Evolutionary conservation across 2,329 filamentous ascomycete species (phyloP), one percentile per base, ranked within the genome.

Genomic region (Aureobasidium sp.): DNA sequence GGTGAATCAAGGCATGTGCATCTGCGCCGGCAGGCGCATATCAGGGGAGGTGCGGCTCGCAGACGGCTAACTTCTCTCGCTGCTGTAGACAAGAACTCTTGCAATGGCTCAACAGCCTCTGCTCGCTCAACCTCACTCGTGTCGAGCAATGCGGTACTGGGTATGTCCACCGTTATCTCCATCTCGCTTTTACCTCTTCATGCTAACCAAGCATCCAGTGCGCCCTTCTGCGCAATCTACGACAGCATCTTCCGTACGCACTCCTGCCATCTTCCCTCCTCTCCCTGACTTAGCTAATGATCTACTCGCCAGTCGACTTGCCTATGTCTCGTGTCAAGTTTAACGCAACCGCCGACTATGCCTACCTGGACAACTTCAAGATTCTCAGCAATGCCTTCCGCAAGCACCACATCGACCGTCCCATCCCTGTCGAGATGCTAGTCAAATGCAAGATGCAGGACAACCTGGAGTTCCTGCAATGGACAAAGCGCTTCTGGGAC

Each of bases 361-460:
- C 91, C 68, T 99, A 99, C 76, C 86, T 97, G 65, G 90, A 96
- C 78, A 99, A 99, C 77, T 99, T 97, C 84, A 99, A 99, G 78
- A 82, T 97, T 70, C 82, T 99, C 68, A 93, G 97, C 79, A 96
- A 91, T 75, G 82, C 84, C 67, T 97, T 97, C 73, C 82, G 86
- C 65, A 89, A 89, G 76, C 92, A 97, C 78, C 81, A 86, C 67
- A 84, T 99, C 79, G 92, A 97, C 70, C 91, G 91, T 74, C 88
- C 89, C 32, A 87, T 99, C 69, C 91, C 91, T 64, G 91, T 97
- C 74, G 86, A 96, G 76, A 81, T 84, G 63, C 86, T 99, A 64
- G 85, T 94, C 70, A 99, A 97, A 78, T 99, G 94, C 83, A 97
- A 96, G 82, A 99, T 99, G 93, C 94, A 99, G 83, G 94, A 99